Evolutionary conservation across 176 grass and related monocot genomes (phyloP).

Genomic region (Paspalum notatum): DNA sequence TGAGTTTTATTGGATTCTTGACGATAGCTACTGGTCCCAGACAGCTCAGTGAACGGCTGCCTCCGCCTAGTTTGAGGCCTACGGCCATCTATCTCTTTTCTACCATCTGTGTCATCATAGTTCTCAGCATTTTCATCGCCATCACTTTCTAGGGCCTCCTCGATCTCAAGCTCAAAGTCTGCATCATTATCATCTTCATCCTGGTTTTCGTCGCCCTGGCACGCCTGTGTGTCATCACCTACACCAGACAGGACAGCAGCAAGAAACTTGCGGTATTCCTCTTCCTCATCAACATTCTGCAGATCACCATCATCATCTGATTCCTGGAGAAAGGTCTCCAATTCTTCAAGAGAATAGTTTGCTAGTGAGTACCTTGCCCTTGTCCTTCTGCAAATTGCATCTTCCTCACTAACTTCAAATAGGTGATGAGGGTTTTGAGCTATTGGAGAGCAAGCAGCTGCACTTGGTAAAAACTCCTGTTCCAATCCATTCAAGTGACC

Average conservation of each 20-base stretch:
- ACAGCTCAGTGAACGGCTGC: constrained; percentile 44
- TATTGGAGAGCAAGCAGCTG: constrained; percentile 31
- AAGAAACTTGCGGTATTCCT: constrained; percentile 96
- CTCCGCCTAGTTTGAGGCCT: constrained; percentile 78
- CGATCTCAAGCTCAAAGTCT: constrained; percentile 90
- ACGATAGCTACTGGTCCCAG: constrained; percentile 38
- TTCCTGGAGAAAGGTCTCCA: constrained; percentile 93
- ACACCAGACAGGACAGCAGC: constrained; percentile 72
- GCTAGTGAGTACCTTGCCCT: constrained; percentile 73
- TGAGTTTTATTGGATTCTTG: constrained; percentile 44
- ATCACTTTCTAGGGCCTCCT: constrained; percentile 92
- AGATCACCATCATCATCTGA: constrained; percentile 83
- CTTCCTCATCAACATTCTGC: constrained; percentile 90
- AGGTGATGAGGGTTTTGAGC: constrained; percentile 14
- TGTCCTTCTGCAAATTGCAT: constrained; percentile 77
- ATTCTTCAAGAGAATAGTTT: constrained; percentile 76
- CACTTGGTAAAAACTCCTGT: constrained; percentile 25
- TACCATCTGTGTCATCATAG: constrained; percentile 32
- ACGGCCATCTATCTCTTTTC: constrained; percentile 41
- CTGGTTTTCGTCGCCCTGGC: constrained; percentile 62
- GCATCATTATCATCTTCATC: constrained; percentile 99
- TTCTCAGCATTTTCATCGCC: constrained; percentile 68
- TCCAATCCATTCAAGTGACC: constrained; percentile 30
- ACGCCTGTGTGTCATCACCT: constrained; percentile 46
- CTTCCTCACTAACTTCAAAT: constrained; percentile 53